Evolutionary conservation across 176 grass and related monocot species (phyloP).

Genomic region (Rhynchospora breviuscula): DNA sequence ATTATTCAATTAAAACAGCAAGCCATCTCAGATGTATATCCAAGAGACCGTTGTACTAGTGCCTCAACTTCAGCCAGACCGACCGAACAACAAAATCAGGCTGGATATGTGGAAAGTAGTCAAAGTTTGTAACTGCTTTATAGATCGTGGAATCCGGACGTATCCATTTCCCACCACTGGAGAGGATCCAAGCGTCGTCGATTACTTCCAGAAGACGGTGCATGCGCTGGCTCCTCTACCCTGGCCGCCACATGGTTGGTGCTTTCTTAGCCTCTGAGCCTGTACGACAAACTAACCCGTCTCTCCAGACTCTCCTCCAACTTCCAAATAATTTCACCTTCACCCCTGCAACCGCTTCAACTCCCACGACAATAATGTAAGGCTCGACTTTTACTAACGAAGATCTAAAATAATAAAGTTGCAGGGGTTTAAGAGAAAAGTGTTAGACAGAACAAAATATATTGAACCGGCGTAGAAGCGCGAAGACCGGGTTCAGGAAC

Average conservation of each 20-base stretch:
- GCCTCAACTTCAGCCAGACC: too few species aligned
- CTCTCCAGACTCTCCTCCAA: background rate
- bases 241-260: conserved; percentile 8
- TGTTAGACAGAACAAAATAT: background rate
- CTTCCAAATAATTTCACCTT: background rate
- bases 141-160: background rate
- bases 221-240: conserved; percentile 8
- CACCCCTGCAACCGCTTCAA: background rate
- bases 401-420: background rate
- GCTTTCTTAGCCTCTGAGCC: background rate
- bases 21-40: too few species aligned
- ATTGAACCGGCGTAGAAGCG: background rate
- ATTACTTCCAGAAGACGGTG: conserved; percentile 7
- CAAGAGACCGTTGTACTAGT: too few species aligned
- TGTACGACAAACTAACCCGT: background rate
- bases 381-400: background rate
- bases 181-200: background rate
- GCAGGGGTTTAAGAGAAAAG: background rate
- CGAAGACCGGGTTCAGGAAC: conserved; percentile 8
- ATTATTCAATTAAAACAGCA: too few species aligned
- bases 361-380: too few species aligned
- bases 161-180: background rate
- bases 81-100: too few species aligned
- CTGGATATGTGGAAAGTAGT: too few species aligned
- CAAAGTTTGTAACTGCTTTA: background rate